Evolutionary conservation across 164 flowering plant genomes (phyloP).

Genomic region (Aristolochia contorta): DNA sequence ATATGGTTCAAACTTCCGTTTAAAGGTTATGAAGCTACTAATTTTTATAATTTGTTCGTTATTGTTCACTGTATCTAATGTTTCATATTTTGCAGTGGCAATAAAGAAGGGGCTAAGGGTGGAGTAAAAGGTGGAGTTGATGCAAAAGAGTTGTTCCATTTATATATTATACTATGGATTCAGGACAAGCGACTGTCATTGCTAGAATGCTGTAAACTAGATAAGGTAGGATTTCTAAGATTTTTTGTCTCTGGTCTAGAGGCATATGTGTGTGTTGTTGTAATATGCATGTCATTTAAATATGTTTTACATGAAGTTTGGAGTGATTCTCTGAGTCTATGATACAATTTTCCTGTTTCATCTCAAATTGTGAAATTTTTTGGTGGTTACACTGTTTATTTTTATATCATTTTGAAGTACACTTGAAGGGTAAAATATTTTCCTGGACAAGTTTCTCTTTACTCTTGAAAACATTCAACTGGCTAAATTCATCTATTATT

Average conservation of each 20-base stretch:
- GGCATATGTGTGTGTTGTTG: too few species aligned
- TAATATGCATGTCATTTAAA: too few species aligned
- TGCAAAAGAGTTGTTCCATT: constrained; percentile 85
- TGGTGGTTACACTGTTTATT: too few species aligned
- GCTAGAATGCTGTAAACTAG: constrained; percentile 79
- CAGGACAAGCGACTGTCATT: constrained; percentile 69
- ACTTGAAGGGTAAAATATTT: background rate
- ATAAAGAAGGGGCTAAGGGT: constrained; percentile 85
- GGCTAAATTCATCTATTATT: background rate
- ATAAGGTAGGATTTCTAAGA: constrained; percentile 55
- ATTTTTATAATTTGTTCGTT: background rate
- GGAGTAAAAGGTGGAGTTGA: constrained; percentile 87
- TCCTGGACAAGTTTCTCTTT: background rate
- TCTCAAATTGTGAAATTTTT: too few species aligned
- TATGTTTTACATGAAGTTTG: too few species aligned
- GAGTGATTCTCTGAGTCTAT: too few species aligned
- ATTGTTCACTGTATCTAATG: background rate
- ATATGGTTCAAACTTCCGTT: background rate
- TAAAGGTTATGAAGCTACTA: too few species aligned
- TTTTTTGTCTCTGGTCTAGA: background rate
- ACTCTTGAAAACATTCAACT: background rate
- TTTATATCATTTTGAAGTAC: too few species aligned
- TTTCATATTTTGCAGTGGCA: constrained; percentile 33
- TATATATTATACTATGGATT: constrained; percentile 84
- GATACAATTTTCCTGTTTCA: too few species aligned